Evolutionary conservation across 2,329 filamentous ascomycete species (phyloP), one percentile per base, ranked within the genome.

Genomic region (Neophaeococcomyces aloes): DNA sequence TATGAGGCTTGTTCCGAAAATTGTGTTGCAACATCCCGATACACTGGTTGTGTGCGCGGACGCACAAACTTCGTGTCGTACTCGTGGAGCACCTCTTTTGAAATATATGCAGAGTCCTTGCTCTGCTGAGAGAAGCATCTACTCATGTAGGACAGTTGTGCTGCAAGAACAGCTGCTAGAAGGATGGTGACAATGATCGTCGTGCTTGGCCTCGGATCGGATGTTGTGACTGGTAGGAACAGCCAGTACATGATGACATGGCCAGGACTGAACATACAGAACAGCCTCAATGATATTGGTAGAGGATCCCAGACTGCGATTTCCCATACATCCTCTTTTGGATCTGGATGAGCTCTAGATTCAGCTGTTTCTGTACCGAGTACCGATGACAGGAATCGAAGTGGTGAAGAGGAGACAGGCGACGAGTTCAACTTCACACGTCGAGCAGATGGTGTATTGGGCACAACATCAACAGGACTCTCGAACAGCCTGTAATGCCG

Each of bases 1-100:
- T 58, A 55, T 23, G 46, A 61, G 53, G 57, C 61, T 50, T 56
- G 61, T 49, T 64, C 60, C 0, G 76, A 78, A 46, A 82, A 81
- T 61, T 96, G 89, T 1, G 83, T 91, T 4, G 78, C 83, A 1
- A 89, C 86, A 56, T 83, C 76, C 52, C 80, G 70, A 52, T 93
- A 84, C 4, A 83, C 70, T 6, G 83, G 84, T 54, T 93, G 84
- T n/a, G 94, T 76, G 8, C 81, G 75, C 2, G 91, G 91, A 57
- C 93, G 86, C 1, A 98, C 91, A 58, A 83, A 95, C 66, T 98
- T 98, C 54, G 79, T 85, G 59, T 96, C 86, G 59, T 98, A 98
- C 65, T 98, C 91, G 60, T 87, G 81, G 65, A 96, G 73, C 4
- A 96, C 89, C 63, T 96, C 85, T 55, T 83, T 86, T 54, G 94